A percentile compares a stretch with the other conserved stretches of the same genome.
These are phyloP conservation scores for Scleroderma bovista DNA, from an alignment of 768 basidiomycete species.

Conservation along the genomic window DNA sequence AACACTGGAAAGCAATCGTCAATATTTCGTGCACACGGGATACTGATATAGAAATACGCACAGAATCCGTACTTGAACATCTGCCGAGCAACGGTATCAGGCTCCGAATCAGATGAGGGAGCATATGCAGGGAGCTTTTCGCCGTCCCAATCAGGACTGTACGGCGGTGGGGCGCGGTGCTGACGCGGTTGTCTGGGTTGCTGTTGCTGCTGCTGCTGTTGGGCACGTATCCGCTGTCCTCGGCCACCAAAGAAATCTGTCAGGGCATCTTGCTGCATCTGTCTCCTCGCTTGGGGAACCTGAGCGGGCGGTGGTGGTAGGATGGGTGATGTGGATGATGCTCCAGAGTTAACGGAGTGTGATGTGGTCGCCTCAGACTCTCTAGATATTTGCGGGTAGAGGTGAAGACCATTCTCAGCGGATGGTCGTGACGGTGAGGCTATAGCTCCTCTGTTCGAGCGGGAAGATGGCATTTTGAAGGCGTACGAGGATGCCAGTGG, in stretches of 20 bases:
- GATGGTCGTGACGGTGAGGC: slow-evolving; percentile 5
- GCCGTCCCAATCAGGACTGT: slow-evolving; percentile 36
- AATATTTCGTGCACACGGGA: not conserved
- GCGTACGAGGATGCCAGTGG: slow-evolving; percentile 5
- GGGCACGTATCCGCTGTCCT: slow-evolving; percentile 17
- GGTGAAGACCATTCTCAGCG: slow-evolving; percentile 6
- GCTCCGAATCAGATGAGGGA: slow-evolving; percentile 35
- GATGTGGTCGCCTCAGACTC: slow-evolving; percentile 17
- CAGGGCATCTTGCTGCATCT: slow-evolving; percentile 24
- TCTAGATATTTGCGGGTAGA: slow-evolving; percentile 18
- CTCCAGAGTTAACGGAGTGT: slow-evolving; percentile 8
- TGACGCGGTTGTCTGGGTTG: not conserved
- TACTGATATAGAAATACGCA: slow-evolving; percentile 26
- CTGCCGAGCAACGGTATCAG: slow-evolving; percentile 51
- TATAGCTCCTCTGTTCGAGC: slow-evolving; percentile 1
- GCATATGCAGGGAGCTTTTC: slow-evolving; percentile 24
- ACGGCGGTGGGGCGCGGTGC: slow-evolving; percentile 34
- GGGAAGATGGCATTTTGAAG: slow-evolving; percentile 7
- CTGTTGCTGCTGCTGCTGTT: slow-evolving; percentile 3
- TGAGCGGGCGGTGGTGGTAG: slow-evolving; percentile 13
- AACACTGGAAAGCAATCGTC: slow-evolving; percentile 39
- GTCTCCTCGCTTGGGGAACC: slow-evolving; percentile 20
- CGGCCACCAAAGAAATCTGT: slow-evolving; percentile 29
- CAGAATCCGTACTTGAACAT: slow-evolving; percentile 62
- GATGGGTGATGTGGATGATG: slow-evolving; percentile 14